Evolutionary conservation across 441 rosid species (phyloP), one percentile per base, ranked within the genome.

Genomic region (Bocquillonia castaneifolia): DNA sequence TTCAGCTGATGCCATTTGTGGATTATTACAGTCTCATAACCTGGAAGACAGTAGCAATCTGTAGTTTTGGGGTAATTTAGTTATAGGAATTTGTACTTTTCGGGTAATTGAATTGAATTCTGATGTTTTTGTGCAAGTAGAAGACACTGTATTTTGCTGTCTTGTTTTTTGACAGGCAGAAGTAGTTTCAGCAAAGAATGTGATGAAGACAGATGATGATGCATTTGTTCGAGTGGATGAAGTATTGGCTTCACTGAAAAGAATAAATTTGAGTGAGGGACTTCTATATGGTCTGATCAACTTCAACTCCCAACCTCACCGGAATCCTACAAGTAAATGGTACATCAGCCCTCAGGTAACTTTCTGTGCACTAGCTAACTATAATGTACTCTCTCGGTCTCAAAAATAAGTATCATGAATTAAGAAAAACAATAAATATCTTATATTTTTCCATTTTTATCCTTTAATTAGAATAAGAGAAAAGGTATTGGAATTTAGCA

Each of bases 141-240:
- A n/a, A n/a, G n/a, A n/a, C n/a, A n/a, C n/a, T n/a, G n/a, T n/a
- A 2, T n/a, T 22, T 14, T 51, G 39, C 8, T 59, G 7, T 31
- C 68, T 23, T 58, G 10, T 32, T 52, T 2, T 63, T 59, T 26
- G 71, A 61, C 90, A 93, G 98, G 84, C 88, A 10, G 86, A 88
- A 79, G 78, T 89, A 69, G 73, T 88, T 47, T 90, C 87, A 63
- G 91, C 97, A 58, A 89, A 89, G 73, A 86, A 89, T 72, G 79
- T 93, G 63, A 90, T 93, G 98, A 93, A 93, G 80, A 85, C 91
- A 9, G 98, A 93, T 54, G 98, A 93, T 65, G 98, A 93, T 74
- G 97, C 90, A 18, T 93, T 93, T 82, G 91, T 87, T 26, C 75
- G 97, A 71, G 86, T 90, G 22, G 91, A 93, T 79, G 96, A 93